Evolutionary conservation across 345 rosid species (phyloP).

Genomic region (Noccaea caerulescens): DNA sequence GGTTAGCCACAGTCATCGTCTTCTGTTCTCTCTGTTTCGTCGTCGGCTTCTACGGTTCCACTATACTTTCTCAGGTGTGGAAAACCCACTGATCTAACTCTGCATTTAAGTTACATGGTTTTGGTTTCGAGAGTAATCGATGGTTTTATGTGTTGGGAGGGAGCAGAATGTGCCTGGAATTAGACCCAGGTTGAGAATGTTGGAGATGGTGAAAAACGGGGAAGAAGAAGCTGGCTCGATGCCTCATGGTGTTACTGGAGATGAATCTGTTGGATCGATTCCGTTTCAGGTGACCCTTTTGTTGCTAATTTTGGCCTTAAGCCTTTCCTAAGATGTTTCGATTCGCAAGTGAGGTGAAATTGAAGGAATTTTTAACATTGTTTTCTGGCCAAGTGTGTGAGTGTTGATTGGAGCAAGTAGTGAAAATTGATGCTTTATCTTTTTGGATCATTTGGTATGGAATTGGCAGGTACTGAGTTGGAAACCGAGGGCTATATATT

Average conservation of each 20-base stretch:
- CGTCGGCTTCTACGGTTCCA: conserved; percentile 64
- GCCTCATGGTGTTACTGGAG: conserved; percentile 74
- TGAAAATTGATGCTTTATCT: neutral
- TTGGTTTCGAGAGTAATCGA: conserved; percentile 11
- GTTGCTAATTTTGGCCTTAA: neutral
- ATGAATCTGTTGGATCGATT: conserved; percentile 57
- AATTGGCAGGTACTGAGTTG: conserved; percentile 66
- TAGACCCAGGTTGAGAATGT: conserved; percentile 60
- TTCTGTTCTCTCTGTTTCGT: conserved; percentile 68
- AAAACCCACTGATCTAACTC: neutral
- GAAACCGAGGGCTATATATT: conserved; percentile 75
- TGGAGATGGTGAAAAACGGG: conserved; percentile 48
- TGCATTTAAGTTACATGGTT: neutral
- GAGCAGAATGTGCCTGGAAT: conserved; percentile 60
- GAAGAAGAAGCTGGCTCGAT: conserved; percentile 43
- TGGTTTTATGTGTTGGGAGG: conserved; percentile 1
- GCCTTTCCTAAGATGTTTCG: neutral
- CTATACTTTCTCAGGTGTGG: conserved; percentile 56
- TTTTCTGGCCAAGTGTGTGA: neutral
- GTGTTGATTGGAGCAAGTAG: neutral
- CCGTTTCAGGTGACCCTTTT: conserved; percentile 68
- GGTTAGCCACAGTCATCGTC: conserved; percentile 49
- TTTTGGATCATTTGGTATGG: neutral
- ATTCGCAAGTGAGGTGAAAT: neutral
- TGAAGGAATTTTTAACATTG: neutral